Evolutionary conservation across 345 rosid species (phyloP).

Genomic region (Acer saccharum): DNA sequence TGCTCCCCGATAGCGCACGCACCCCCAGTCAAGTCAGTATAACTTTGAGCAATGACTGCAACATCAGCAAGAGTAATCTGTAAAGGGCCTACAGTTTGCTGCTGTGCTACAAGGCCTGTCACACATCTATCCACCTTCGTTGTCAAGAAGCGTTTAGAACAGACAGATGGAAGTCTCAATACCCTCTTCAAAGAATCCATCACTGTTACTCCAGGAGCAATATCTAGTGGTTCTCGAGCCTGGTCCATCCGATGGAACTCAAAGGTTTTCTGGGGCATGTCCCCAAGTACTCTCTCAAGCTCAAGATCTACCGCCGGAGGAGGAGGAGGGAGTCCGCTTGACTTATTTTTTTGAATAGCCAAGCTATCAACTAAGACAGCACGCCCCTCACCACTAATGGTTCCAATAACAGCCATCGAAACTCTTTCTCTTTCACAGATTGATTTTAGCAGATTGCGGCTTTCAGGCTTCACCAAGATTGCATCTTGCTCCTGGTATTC

Average conservation of each 20-base stretch:
- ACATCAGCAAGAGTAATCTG: constrained; percentile 93
- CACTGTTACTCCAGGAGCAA: constrained; percentile 84
- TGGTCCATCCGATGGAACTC: constrained; percentile 59
- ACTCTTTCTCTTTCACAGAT: constrained; percentile 92
- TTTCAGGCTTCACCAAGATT: constrained; percentile 85
- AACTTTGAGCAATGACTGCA: constrained; percentile 92
- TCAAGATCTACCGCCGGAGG: constrained; percentile 93
- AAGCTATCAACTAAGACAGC: constrained; percentile 68
- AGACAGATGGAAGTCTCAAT: constrained; percentile 78
- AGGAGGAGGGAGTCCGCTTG: constrained; percentile 70
- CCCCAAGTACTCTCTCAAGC: constrained; percentile 90
- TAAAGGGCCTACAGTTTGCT: constrained; percentile 95
- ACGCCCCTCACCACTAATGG: constrained; percentile 78
- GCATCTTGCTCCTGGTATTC: constrained; percentile 99
- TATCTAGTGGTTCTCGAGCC: constrained; percentile 68
- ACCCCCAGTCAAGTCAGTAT: constrained; percentile 75
- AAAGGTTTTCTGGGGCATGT: constrained; percentile 89
- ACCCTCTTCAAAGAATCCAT: constrained; percentile 87
- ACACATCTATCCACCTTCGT: constrained; percentile 96
- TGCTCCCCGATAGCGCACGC: constrained; percentile 96
- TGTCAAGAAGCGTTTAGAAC: constrained; percentile 84
- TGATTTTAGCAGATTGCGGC: constrained; percentile 58
- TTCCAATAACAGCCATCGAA: constrained; percentile 89
- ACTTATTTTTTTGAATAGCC: constrained; percentile 50
- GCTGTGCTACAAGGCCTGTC: constrained; percentile 97